A percentile compares a stretch with the other conserved stretches of the same genome.
Evolutionary conservation across 805 yeast species (phyloP).

Genomic region (Tetrapisispora namnaoensis): DNA sequence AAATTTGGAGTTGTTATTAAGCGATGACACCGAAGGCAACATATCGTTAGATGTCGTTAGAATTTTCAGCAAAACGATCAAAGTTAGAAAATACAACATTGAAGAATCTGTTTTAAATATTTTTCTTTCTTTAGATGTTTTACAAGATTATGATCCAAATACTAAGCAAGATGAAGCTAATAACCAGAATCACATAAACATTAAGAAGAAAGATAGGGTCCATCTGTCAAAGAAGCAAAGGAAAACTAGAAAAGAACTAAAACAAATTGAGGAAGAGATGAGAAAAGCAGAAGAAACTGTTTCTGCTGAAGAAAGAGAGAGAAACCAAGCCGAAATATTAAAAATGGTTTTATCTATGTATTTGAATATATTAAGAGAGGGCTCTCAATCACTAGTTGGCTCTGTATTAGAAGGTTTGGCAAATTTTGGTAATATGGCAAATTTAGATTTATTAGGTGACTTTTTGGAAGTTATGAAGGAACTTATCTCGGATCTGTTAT

Average conservation of each 20-base stretch:
- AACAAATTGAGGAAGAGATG: conserved; percentile 82
- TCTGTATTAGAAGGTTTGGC: conserved; percentile 88
- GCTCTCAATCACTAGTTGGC: conserved; percentile 62
- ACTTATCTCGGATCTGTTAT: conserved; percentile 45
- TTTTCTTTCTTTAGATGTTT: conserved; percentile 54
- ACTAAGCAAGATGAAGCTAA: conserved; percentile 35
- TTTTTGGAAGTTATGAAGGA: conserved; percentile 83
- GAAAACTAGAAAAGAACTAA: conserved; percentile 78
- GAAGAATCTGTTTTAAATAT: conserved; percentile 76
- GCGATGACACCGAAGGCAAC: conserved; percentile 76
- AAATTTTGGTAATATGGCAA: conserved; percentile 83
- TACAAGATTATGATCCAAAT: conserved; percentile 67
- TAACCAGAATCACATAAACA: conserved; percentile 36
- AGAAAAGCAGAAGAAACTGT: conserved; percentile 78
- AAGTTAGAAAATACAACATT: conserved; percentile 64
- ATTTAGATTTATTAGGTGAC: conserved; percentile 87
- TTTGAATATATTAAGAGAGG: conserved; percentile 60
- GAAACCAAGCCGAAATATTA: conserved; percentile 73
- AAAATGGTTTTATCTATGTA: conserved; percentile 65
- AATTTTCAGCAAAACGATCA: conserved; percentile 57
- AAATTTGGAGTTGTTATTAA: conserved; percentile 58
- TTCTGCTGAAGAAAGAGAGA: conserved; percentile 78
- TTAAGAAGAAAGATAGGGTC: conserved; percentile 79
- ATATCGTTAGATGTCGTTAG: conserved; percentile 67
- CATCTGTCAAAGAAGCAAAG: conserved; percentile 86